A percentile compares a stretch with the other conserved stretches of the same genome.
These are phyloP conservation scores for Linum usitatissimum DNA, from an alignment of 345 rosid genomes.

Conservation along the genomic window DNA sequence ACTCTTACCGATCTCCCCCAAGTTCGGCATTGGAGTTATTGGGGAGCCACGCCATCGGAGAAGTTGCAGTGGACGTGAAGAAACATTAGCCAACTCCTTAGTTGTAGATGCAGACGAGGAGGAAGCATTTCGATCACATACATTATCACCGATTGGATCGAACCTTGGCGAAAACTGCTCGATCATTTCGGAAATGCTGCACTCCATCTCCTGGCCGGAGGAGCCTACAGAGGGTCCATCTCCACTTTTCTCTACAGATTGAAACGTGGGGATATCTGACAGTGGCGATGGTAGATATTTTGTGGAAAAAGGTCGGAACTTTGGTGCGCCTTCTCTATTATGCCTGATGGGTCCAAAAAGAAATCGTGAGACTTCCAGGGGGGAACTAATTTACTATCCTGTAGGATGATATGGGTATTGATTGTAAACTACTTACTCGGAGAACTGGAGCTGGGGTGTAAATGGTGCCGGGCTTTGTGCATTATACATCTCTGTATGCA, in stretches of 20 bases:
- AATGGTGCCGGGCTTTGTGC: constrained; percentile 25
- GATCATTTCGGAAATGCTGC: constrained; percentile 15
- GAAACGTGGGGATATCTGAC: constrained; percentile 23
- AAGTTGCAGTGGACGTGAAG: constrained; percentile 18
- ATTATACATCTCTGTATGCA: constrained; percentile 20
- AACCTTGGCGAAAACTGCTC: constrained; percentile 21
- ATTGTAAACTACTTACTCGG: constrained; percentile 25
- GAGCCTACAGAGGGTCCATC: constrained; percentile 17
- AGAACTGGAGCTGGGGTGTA: constrained; percentile 38
- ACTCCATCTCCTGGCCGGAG: constrained; percentile 16
- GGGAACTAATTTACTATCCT: background rate
- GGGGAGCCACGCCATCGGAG: constrained; percentile 34
- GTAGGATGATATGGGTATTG: background rate
- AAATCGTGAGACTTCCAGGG: background rate
- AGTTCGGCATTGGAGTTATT: constrained; percentile 23
- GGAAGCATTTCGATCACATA: constrained; percentile 23
- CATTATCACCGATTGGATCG: constrained; percentile 18
- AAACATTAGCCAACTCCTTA: constrained; percentile 16
- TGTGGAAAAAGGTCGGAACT: constrained; percentile 19
- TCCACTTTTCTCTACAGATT: constrained; percentile 17
- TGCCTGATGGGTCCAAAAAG: constrained; percentile 17
- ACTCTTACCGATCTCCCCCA: constrained; percentile 6
- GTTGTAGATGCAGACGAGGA: constrained; percentile 25
- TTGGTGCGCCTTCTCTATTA: constrained; percentile 28
- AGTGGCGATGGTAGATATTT: constrained; percentile 25